phyloP scores from a whole-genome alignment of 2,329 filamentous ascomycete genomes.

The Penicillium freii region DNA sequence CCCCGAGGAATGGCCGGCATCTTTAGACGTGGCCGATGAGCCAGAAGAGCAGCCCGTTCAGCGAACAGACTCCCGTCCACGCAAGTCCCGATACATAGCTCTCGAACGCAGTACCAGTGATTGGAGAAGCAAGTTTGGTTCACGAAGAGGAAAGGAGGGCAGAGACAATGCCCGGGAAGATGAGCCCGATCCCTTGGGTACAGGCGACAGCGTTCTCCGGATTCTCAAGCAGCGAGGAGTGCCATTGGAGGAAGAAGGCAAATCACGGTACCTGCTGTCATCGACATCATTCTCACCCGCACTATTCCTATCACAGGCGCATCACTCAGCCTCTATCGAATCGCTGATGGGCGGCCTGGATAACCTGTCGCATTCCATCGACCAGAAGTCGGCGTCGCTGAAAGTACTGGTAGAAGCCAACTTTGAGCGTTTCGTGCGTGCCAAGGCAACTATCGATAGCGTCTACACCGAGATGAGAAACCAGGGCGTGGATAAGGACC shows the following conservation, averaged over 20 bases:
- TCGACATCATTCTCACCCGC: constrained; percentile 94
- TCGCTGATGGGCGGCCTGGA: constrained; percentile 78
- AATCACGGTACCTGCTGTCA: constrained; percentile 90
- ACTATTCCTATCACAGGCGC: constrained; percentile 87
- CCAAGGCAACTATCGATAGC: constrained; percentile 97
- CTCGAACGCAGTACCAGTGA: constrained; percentile 73
- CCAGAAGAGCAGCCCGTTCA: constrained; percentile 56
- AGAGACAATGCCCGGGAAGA: constrained; percentile 83
- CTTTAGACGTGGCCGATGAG: constrained; percentile 70
- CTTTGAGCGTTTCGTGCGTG: constrained; percentile 95
- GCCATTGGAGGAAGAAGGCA: constrained; percentile 77
- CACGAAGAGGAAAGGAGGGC: constrained; percentile 66
- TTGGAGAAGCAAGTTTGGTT: constrained; percentile 65
- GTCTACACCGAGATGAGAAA: constrained; percentile 94
- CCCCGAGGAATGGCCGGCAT: constrained; percentile 81
- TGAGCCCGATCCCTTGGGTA: constrained; percentile 89
- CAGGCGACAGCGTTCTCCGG: constrained; percentile 79
- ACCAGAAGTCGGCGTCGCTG: constrained; percentile 94
- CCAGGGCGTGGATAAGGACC: constrained; percentile 59
- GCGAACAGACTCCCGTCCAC: constrained; percentile 51
- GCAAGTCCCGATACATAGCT: constrained; percentile 77
- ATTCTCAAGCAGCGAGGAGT: constrained; percentile 74
- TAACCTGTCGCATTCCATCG: constrained; percentile 84
- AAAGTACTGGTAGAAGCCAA: constrained; percentile 97
- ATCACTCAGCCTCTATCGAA: constrained; percentile 79